phyloP scores from a whole-genome alignment of 2,329 filamentous ascomycete species.

The Ophiostoma angusticollis region DNA sequence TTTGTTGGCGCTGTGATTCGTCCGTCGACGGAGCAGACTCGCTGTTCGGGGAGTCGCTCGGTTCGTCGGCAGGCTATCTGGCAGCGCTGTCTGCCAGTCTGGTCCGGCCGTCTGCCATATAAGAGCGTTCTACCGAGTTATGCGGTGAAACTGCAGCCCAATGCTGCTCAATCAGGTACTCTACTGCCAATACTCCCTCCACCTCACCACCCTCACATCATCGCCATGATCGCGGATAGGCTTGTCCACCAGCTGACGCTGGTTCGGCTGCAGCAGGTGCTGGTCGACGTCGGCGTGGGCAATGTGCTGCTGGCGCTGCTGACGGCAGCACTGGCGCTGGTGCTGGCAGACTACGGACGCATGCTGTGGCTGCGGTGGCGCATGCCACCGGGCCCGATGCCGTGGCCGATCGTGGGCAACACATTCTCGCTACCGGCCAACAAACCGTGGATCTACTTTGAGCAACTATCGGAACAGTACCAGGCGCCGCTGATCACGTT shows the following conservation, averaged over 20 bases:
- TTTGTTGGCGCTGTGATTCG: no score
- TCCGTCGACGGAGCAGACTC: no score
- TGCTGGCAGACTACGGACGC: constrained; percentile 31
- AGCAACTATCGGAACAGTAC: constrained; percentile 36
- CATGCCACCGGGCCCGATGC: constrained; percentile 42
- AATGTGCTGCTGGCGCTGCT: constrained; percentile 15
- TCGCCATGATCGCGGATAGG: constrained; percentile 16
- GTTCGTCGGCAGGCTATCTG: no score
- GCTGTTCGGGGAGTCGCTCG: no score
- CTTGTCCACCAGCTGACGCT: constrained; percentile 13
- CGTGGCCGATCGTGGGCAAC: constrained; percentile 41
- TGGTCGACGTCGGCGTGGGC: constrained; percentile 10
- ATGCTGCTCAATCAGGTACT: no score
- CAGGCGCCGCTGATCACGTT: constrained; percentile 38
- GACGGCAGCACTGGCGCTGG: constrained; percentile 16
- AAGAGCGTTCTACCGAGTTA: no score
- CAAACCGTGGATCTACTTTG: constrained; percentile 47
- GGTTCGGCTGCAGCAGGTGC: constrained; percentile 15
- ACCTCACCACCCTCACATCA: not conserved
- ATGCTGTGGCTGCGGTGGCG: constrained; percentile 37
- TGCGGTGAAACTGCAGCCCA: no score
- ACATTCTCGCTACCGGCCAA: constrained; percentile 39
- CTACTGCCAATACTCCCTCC: no score
- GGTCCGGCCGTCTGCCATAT: no score
- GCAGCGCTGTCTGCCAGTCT: no score